phyloP scores from a whole-genome alignment of 2,329 filamentous ascomycete species.

The Fusarium globosum region DNA sequence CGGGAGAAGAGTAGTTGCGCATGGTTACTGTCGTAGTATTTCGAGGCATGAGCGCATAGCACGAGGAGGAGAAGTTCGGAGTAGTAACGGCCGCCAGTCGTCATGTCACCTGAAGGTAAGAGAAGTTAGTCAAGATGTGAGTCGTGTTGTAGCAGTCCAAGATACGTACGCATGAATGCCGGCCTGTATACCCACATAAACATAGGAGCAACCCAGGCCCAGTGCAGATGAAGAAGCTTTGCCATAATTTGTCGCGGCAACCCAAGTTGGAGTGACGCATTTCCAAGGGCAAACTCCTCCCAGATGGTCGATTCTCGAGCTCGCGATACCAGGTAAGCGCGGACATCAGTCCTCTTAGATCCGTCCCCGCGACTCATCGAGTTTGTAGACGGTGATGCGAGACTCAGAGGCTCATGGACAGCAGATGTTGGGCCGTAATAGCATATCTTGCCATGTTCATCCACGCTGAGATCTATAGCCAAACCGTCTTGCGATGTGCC shows the following conservation, averaged over 20 bases:
- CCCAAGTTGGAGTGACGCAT: not conserved
- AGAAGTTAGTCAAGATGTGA: not conserved
- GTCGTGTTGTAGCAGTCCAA: too few relatives aligned
- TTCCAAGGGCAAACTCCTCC: constrained; percentile 3
- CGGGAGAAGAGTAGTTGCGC: constrained; percentile 3
- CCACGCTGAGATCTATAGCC: not conserved
- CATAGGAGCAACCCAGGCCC: constrained; percentile 9
- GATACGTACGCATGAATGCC: not conserved
- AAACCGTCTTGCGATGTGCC: not conserved
- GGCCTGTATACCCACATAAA: constrained; percentile 11
- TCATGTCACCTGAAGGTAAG: not conserved
- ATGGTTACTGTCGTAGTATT: constrained; percentile 1
- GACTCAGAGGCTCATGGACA: not conserved
- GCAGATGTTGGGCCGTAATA: constrained; percentile 6
- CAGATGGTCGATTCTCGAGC: not conserved
- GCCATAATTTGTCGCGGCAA: not conserved
- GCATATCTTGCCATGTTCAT: constrained; percentile 8
- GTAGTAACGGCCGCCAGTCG: not conserved
- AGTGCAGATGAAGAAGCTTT: constrained; percentile 2
- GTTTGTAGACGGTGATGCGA: not conserved
- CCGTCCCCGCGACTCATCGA: not conserved
- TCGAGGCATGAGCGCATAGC: not conserved
- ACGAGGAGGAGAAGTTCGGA: constrained; percentile 9
- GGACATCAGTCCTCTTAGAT: not conserved
- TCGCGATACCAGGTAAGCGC: not conserved